Conservation (phyloP, 2,329 filamentous ascomycete genomes). For the Phaeosphaeriaceae sp. region DNA sequence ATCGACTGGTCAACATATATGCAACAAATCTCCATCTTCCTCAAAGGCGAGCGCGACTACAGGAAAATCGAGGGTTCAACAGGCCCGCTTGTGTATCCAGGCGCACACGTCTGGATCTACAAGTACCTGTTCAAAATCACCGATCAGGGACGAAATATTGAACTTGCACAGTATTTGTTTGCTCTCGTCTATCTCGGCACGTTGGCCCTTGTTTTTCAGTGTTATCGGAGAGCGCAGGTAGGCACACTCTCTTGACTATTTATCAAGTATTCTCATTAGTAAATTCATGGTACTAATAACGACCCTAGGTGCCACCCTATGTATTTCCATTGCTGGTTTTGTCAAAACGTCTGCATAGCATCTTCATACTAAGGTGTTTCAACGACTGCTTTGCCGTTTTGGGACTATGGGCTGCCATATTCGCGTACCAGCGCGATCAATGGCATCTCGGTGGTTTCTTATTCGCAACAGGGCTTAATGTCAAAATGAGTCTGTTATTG, state of each 20-base stretch:
- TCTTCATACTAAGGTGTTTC: slow-evolving; percentile 91
- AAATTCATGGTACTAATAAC: not conserved
- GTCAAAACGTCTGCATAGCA: slow-evolving; percentile 91
- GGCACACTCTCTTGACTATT: slow-evolving; percentile 14
- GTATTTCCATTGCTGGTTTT: slow-evolving; percentile 83
- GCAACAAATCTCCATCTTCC: slow-evolving; percentile 83
- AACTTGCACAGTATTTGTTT: slow-evolving; percentile 84
- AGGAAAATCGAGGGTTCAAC: slow-evolving; percentile 83
- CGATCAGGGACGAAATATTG: slow-evolving; percentile 74
- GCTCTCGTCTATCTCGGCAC: slow-evolving; percentile 77
- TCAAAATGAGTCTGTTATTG: slow-evolving; percentile 93
- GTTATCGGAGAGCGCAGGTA: slow-evolving; percentile 78
- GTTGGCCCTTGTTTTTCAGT: slow-evolving; percentile 77
- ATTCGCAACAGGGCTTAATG: slow-evolving; percentile 81
- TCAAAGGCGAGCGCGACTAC: slow-evolving; percentile 88
- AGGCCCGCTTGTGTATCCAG: slow-evolving; percentile 93
- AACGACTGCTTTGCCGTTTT: slow-evolving; percentile 92
- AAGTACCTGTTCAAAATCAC: slow-evolving; percentile 79
- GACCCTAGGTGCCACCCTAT: slow-evolving; percentile 76
- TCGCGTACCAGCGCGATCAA: slow-evolving; percentile 72
- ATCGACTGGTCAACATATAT: slow-evolving; percentile 99
- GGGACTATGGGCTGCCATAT: slow-evolving; percentile 83
- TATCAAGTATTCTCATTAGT: not conserved
- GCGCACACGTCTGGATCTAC: slow-evolving; percentile 92
- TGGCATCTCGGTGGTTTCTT: slow-evolving; percentile 76